Evolutionary conservation across 768 basidiomycete species (phyloP), one percentile per base, ranked within the genome.

Genomic region (Phylloporus sp.): DNA sequence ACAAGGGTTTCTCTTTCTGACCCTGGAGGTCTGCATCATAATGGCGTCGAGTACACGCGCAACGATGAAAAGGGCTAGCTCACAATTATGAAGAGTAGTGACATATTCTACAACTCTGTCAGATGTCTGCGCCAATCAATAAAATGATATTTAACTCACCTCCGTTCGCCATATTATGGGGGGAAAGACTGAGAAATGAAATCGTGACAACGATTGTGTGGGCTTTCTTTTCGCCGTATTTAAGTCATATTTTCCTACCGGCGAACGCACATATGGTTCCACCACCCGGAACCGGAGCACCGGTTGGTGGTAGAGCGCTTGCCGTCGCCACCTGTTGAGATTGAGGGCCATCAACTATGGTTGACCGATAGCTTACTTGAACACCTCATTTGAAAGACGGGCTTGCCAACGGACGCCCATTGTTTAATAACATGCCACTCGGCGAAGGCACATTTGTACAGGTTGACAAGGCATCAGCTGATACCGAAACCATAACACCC

Each of bases 61-160:
- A 11, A 36, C n/a, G 6, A 26, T 20, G 14, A 20, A 38, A 28
- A 42, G 33, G 33, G 39, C 40, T 6, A 17, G 47, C 73, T 57
- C 50, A 74, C 80, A 65, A 61, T 82, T 82, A 61, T 82, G 61
- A 42, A 75, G 60, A 21, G 53, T 55, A 7, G 69, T 65, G 32
- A 63, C 29, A 46, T 55, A 65, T 48, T 42, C 72, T 72, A 40
- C 2, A 39, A 3, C 11, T 7, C 22, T n/a, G 33, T 67, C 17
- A 65, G 53, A n/a, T 38, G n/a, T 22, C 14, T 32, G 10, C 18
- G 6, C 6, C 14, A 17, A 20, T 18, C 7, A 31, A 48, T 1
- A 22, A 42, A 13, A 32, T 15, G 6, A 39, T 23, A 21, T 14
- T 17, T 21, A 38, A 55, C 63, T 18, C 17, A 63, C 63, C 45